phyloP scores from a whole-genome alignment of 176 grass and related monocot species.

The Triticum turgidum region DNA sequence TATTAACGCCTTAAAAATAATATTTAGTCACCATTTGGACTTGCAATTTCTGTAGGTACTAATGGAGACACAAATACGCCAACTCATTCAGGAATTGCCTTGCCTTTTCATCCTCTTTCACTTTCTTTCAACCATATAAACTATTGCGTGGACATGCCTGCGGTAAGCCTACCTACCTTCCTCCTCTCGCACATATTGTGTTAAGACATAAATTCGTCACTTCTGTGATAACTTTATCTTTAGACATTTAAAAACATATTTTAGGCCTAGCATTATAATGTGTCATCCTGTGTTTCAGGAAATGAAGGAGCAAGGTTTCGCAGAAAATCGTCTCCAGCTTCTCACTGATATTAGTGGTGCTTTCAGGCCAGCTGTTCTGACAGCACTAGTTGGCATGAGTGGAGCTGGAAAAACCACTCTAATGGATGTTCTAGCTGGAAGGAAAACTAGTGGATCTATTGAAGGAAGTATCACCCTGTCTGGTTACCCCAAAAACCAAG shows the following conservation, averaged over 20 bases:
- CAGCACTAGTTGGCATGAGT: too few species aligned
- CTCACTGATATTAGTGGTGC: constrained; percentile 80
- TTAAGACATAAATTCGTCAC: not conserved
- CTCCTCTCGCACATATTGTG: not conserved
- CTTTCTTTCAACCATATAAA: constrained; percentile 79
- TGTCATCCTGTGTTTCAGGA: constrained; percentile 44
- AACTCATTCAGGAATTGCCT: constrained; percentile 42
- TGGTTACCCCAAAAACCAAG: too few species aligned
- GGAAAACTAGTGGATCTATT: too few species aligned
- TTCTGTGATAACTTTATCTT: not conserved
- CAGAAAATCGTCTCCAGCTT: constrained; percentile 58
- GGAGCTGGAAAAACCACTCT: too few species aligned
- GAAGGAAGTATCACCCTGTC: too few species aligned
- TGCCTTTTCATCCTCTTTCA: constrained; percentile 85
- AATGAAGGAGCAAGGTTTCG: constrained; percentile 81
- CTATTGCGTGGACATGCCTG: constrained; percentile 85
- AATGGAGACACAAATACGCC: constrained; percentile 4
- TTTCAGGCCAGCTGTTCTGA: constrained; percentile 36
- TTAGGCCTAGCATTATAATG: not conserved
- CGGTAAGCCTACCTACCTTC: constrained; percentile 43
- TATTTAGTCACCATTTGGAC: not conserved
- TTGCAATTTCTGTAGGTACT: constrained; percentile 16
- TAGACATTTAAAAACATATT: not conserved
- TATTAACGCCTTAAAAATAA: not conserved
- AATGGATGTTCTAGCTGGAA: too few species aligned